Evolutionary conservation across 2,329 filamentous ascomycete genomes (phyloP).

Genomic region (Fusarium hostae): DNA sequence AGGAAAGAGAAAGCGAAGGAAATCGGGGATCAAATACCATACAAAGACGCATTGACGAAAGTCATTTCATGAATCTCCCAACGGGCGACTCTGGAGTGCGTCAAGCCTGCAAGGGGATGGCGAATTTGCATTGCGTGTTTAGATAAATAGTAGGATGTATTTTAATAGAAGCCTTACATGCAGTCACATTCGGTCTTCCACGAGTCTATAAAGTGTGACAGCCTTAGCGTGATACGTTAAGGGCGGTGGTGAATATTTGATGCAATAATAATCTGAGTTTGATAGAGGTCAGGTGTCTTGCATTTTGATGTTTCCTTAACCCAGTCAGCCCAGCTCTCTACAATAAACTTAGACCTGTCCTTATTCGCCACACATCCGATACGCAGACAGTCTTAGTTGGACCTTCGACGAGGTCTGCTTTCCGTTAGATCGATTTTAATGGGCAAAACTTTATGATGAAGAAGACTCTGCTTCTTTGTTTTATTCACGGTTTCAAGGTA

Average conservation of each 20-base stretch:
- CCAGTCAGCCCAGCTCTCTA: background rate
- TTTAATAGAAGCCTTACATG: conserved; percentile 55
- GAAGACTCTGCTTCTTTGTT: conserved; percentile 83
- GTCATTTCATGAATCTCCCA: conserved; percentile 19
- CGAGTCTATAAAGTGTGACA: background rate
- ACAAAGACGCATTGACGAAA: conserved; percentile 36
- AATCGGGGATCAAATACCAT: conserved; percentile 43
- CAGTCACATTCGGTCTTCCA: conserved; percentile 4
- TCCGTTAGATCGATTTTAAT: conserved; percentile 1
- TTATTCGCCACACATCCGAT: conserved; percentile 20
- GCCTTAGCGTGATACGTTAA: background rate
- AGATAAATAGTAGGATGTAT: conserved; percentile 53
- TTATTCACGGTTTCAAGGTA: conserved; percentile 90
- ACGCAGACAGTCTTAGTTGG: background rate
- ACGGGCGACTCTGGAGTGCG: conserved; percentile 20
- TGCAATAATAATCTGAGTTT: background rate
- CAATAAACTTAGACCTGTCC: conserved; percentile 5
- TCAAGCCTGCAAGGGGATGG: conserved; percentile 35
- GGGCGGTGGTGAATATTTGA: background rate
- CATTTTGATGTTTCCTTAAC: conserved; percentile 4
- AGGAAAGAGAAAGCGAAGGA: conserved; percentile 40
- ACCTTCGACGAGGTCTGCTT: background rate
- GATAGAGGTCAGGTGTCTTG: conserved; percentile 24
- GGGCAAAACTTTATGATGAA: conserved; percentile 55
- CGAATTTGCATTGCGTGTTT: conserved; percentile 41